Percentiles rank a stretch among this genome's conserved stretches.
These are phyloP conservation scores for Talaromyces islandicus DNA, from an alignment of 2,329 filamentous ascomycete species.

Conservation along the genomic window DNA sequence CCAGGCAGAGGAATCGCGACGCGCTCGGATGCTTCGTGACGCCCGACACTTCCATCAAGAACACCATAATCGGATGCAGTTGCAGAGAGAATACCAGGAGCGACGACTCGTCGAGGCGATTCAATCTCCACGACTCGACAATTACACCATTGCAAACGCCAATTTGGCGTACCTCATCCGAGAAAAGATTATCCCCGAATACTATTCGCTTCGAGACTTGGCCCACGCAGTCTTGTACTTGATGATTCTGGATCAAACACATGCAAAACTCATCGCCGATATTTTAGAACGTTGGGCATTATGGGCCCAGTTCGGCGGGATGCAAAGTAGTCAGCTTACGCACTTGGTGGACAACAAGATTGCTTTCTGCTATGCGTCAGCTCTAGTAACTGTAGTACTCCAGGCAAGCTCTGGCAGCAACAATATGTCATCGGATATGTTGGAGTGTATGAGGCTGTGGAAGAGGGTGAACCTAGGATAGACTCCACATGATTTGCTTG, in stretches of 20 bases:
- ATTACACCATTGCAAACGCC: slow-evolving; percentile 17
- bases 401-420: slow-evolving; percentile 13
- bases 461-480: slow-evolving; percentile 23
- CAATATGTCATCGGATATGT: slow-evolving; percentile 21
- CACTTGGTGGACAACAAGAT: slow-evolving; percentile 16
- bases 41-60: slow-evolving; percentile 14
- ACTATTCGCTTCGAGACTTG: slow-evolving; percentile 17
- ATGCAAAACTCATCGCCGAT: slow-evolving; percentile 16
- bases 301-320: slow-evolving; percentile 20
- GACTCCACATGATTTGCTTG: background rate
- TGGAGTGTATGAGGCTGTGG: slow-evolving; percentile 23
- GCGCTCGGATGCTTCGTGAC: slow-evolving; percentile 15
- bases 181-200: slow-evolving; percentile 16
- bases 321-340: slow-evolving; percentile 19
- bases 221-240: slow-evolving; percentile 22
- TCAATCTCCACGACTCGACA: slow-evolving; percentile 19
- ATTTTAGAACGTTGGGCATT: slow-evolving; percentile 22
- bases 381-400: slow-evolving; percentile 18
- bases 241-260: slow-evolving; percentile 18
- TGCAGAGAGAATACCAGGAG: slow-evolving; percentile 17
- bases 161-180: slow-evolving; percentile 20
- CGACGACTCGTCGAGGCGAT: slow-evolving; percentile 19
- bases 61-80: slow-evolving; percentile 11
- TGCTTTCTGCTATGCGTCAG: slow-evolving; percentile 21
- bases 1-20: slow-evolving; percentile 18